Base-by-base conservation (phyloP, 2,329 filamentous ascomycete genomes). In the Anthostomella pinea region DNA sequence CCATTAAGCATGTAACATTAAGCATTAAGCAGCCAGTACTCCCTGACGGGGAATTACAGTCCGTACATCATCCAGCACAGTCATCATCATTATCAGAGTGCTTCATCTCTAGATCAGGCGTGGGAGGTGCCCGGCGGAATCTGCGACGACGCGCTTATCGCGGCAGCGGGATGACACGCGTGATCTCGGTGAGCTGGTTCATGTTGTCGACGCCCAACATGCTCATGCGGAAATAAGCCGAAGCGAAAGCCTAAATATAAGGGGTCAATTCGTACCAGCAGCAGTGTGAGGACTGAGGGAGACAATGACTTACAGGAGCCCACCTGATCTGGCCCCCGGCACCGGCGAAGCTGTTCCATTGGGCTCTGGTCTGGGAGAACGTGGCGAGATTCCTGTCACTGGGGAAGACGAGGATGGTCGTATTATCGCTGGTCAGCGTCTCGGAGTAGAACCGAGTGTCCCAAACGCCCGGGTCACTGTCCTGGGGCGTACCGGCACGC, bases 391-490 rank as follows among this genome's bases (percentile, higher is more conserved):
- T 47, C 38, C 38, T 46, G 26, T 64, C 60, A 31, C 54, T 58
- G 15, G 53, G 53, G 39, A 64, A 51, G 8, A 56, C 58, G 46
- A 65, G 57, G 23, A 67, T 51, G 1, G 48, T 51, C 2, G 30
- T 42, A 27, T 57, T 59, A 17, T 51, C 33, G 2, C 50, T 49
- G 7, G 45, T 41, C n/a, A 63, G 40, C 3, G 65, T 67, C 53
- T 68, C 53, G n/a, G 54, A 45, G 52, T 75, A 78, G 51, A 68
- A 78, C 6, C 58, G 52, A 1, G 65, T 66, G 42, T 78, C 73
- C 70, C 71, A 77, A 0, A 68, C 54, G 10, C 62, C 66, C 0
- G 68, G 68, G 0, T 73, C 75, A 5, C 63, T 60, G 47, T 77
- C 73, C 39, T 73, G 66, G 0, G 69, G 47, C 5, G 56, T 53